Base-by-base conservation (phyloP, 108 stramenopile genomes). In the Nannochloropsis oceanica region DNA sequence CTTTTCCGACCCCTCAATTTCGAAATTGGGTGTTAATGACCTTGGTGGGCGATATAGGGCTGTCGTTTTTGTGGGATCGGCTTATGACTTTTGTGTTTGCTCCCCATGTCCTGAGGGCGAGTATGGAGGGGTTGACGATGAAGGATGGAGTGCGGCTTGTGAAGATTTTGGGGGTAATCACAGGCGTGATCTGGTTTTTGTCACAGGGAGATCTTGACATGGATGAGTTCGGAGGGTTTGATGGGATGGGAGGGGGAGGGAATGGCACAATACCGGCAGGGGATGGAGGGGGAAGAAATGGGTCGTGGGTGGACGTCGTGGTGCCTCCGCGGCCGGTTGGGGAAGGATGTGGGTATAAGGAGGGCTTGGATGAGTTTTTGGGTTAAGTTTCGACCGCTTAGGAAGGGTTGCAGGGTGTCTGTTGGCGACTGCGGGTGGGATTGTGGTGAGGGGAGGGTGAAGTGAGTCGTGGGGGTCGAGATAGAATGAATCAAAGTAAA, bases 1-100 rank as follows among this genome's bases (percentile, higher is more conserved):
- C 98, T 8, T 99, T 99, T 89, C 98, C 98, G 10, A 92, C 94
- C 84, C 95, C 94, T 44, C 86, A 82, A 26, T 98, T 97, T 92
- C 89, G 98, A 27, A 93, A 96, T 86, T 93, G 91, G 79, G 93
- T 99, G 79, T 86, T 99, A 24, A 90, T 86, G 26, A 85, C 97
- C 46, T 92, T 99, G 42, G 85, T 88, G 73, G 85, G 92, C 43
- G 95, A 97, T 86, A 92, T 99, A 13, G 81, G 87, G 42, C 89
- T 93, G 8, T 93, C 95, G 42, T 96, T 97, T 84, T 1, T 34
- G 42, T 82, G 42, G 82, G 82, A 81, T 25, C 80, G 80, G 13
- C 80, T 81, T 3, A 26, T 25, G 25, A 27, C 26, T 5, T 25
- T 25, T 25, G 13, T 81, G 13, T 81, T 81, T 25, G 80, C 80